Evolutionary conservation across 2,329 filamentous ascomycete genomes (phyloP).

Genomic region (Alternaria postmessia): DNA sequence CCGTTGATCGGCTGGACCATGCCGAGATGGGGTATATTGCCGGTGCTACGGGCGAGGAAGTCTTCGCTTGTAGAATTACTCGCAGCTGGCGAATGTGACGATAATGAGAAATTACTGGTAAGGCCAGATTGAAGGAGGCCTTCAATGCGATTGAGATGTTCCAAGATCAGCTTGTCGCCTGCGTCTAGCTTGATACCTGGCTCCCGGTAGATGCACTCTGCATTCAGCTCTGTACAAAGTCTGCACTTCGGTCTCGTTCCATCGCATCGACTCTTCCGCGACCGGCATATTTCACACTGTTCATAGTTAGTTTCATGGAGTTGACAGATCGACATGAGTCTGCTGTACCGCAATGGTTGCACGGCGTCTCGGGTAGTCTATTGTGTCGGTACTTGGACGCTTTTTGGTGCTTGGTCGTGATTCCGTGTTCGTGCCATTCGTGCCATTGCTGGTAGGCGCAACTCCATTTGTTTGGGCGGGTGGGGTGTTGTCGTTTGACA

Average conservation of each 20-base stretch:
- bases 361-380: constrained; percentile 53
- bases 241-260: constrained; percentile 84
- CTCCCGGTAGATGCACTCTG: constrained; percentile 84
- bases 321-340: background rate
- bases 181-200: constrained; percentile 87
- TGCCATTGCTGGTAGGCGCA: constrained; percentile 42
- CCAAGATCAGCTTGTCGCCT: constrained; percentile 84
- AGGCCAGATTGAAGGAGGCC: constrained; percentile 77
- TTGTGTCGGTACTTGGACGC: constrained; percentile 52
- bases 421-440: constrained; percentile 34
- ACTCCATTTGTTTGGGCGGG: constrained; percentile 39
- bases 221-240: constrained; percentile 81
- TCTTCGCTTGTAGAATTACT: constrained; percentile 57
- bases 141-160: constrained; percentile 80
- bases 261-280: constrained; percentile 80
- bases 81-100: constrained; percentile 62
- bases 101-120: constrained; percentile 63
- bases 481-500: constrained; percentile 45
- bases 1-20: constrained; percentile 60
- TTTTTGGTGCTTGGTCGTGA: constrained; percentile 45
- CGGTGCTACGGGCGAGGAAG: constrained; percentile 50
- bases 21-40: constrained; percentile 46
- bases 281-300: constrained; percentile 82
- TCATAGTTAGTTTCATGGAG: constrained; percentile 32
- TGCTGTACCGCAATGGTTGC: constrained; percentile 53